These are phyloP conservation scores for Mycena galericulata DNA, from an alignment of 768 basidiomycete species.

Conservation along the genomic window DNA sequence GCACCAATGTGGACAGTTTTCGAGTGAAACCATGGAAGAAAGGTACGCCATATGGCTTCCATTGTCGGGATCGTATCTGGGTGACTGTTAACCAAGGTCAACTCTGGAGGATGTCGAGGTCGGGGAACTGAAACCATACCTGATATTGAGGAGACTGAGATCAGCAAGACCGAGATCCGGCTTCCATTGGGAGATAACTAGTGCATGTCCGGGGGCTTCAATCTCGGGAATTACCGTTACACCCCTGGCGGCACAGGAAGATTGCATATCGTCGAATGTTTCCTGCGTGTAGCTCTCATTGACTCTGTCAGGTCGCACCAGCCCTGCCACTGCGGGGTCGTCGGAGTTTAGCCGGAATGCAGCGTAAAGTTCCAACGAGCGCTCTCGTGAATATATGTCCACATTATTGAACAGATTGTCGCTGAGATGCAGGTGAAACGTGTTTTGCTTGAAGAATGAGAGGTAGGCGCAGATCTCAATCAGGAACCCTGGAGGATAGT, in stretches of 20 bases:
- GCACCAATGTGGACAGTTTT: constrained; percentile 35
- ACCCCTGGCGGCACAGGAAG: constrained; percentile 29
- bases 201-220: constrained; percentile 30
- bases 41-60: constrained; percentile 31
- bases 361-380: constrained; percentile 34
- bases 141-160: constrained; percentile 36
- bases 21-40: constrained; percentile 33
- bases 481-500: constrained; percentile 29
- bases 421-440: constrained; percentile 38
- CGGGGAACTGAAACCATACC: neutral
- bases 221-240: constrained; percentile 34
- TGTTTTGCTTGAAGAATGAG: constrained; percentile 37
- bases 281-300: constrained; percentile 36
- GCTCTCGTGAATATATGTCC: constrained; percentile 28
- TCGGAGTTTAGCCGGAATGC: constrained; percentile 35
- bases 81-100: constrained; percentile 6
- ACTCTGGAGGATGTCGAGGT: neutral
- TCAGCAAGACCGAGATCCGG: constrained; percentile 32
- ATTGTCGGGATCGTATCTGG: constrained; percentile 33
- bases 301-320: constrained; percentile 29
- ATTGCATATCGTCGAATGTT: constrained; percentile 29
- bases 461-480: constrained; percentile 34
- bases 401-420: constrained; percentile 36
- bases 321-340: constrained; percentile 30
- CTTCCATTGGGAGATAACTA: constrained; percentile 34